Evolutionary conservation across 176 grass and related monocot genomes (phyloP), one percentile per base, ranked within the genome.

Genomic region (Oropetium thomaeum): DNA sequence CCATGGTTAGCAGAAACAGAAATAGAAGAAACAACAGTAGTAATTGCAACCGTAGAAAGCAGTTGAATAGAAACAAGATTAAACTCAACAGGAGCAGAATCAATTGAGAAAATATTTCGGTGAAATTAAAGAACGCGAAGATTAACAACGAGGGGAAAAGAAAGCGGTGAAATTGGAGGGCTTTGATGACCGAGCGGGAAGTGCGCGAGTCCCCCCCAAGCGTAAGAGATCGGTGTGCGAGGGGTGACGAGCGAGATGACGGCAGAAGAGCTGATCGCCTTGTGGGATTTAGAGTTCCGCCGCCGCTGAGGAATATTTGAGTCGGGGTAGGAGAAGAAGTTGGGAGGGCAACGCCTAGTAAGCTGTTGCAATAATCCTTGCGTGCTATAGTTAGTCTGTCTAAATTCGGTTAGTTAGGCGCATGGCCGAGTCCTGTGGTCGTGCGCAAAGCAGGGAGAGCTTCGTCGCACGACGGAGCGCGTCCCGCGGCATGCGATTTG

Each of bases 1-100:
- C 89, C 85, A 92, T 92, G 62, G 39, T 84, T 65, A 85, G 73
- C 25, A 69, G 34, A 38, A 78, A 67, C 33, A 29, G 28, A 48
- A 57, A 53, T 40, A 69, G 31, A 45, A 37, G 63, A 49, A 48
- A 14, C 26, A n/a, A 17, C 34, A 66, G 80, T 37, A 67, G 57
- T 37, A n/a, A 16, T 19, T 29, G 29, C 5, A 28, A 6, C 12
- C 8, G 5, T 19, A 35, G 5, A n/a, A 38, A 40, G 13, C 13
- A 45, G 40, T 11, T 3, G 2, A 48, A 49, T 16, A 48, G 52
- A 64, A 43, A 39, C 44, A n/a, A 3, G 57, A 35, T 63, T 10
- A 43, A 51, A 22, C n/a, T 16, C 35, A 37, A 37, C 35, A 37
- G 25, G 58, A 58, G 42, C 38, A 61, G 43, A 41, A 27, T 26